A percentile compares a stretch with the other conserved stretches of the same genome.
Conservation (phyloP, 768 basidiomycete genomes). For the Cantharellus anzutake region DNA sequence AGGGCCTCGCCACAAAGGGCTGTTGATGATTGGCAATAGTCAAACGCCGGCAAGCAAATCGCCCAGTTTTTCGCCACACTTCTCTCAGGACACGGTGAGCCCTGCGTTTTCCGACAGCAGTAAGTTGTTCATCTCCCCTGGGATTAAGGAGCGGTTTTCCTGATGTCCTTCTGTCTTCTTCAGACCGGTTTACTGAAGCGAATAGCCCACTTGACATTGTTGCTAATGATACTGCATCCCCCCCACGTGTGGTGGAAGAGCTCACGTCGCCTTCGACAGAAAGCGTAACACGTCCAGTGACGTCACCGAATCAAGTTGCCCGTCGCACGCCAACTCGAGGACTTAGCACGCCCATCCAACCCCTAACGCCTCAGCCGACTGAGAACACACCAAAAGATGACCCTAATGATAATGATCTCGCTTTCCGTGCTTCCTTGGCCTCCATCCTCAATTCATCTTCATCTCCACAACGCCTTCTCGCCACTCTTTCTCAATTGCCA, state of each 20-base stretch:
- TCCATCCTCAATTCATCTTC: constrained; percentile 1
- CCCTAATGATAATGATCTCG: neutral
- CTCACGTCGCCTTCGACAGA: neutral
- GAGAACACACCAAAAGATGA: neutral
- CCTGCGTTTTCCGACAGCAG: neutral
- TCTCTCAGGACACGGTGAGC: neutral
- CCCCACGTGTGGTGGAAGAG: neutral
- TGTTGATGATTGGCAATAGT: neutral
- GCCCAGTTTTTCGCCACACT: neutral
- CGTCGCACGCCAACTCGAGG: neutral
- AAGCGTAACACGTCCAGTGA: neutral
- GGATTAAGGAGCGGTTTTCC: too few species aligned
- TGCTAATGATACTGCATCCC: neutral
- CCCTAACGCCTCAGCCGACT: neutral
- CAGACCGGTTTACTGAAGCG: neutral
- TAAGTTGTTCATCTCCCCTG: neutral
- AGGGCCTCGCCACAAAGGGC: neutral
- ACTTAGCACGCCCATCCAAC: neutral
- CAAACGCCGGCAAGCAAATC: neutral
- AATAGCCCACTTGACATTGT: neutral
- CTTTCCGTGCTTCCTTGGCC: neutral
- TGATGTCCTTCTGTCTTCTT: neutral
- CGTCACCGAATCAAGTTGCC: neutral
- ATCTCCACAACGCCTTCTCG: constrained; percentile 1
- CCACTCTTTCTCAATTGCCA: constrained; percentile 2